Conservation (phyloP, 805 yeast genomes). For the Wickerhamomyces alni region DNA sequence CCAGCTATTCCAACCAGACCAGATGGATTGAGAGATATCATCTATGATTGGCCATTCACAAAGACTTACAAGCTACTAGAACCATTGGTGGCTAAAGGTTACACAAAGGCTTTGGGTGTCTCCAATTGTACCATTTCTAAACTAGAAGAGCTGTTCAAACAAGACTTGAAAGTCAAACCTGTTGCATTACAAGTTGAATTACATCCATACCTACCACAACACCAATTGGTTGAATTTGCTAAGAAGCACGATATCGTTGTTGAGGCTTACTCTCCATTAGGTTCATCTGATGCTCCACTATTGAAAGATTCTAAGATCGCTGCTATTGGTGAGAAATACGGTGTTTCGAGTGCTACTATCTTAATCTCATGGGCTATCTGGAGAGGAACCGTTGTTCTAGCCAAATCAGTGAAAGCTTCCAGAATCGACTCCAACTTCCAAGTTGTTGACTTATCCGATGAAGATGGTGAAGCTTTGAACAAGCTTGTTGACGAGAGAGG, state of each 20-base stretch:
- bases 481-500: slow-evolving; percentile 22
- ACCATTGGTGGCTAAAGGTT: slow-evolving; percentile 44
- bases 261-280: slow-evolving; percentile 79
- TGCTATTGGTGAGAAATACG: slow-evolving; percentile 37
- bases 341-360: slow-evolving; percentile 38
- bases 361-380: slow-evolving; percentile 51
- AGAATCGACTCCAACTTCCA: slow-evolving; percentile 33
- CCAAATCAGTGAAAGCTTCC: slow-evolving; percentile 37
- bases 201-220: slow-evolving; percentile 69
- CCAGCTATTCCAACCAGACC: slow-evolving; percentile 30
- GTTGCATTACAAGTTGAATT: slow-evolving; percentile 71
- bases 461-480: slow-evolving; percentile 25
- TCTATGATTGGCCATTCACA: slow-evolving; percentile 35
- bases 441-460: slow-evolving; percentile 25
- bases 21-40: slow-evolving; percentile 35
- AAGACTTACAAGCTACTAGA: slow-evolving; percentile 65
- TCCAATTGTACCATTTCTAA: slow-evolving; percentile 62
- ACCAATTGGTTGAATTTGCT: slow-evolving; percentile 46
- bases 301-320: not conserved
- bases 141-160: slow-evolving; percentile 43
- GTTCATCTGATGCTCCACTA: slow-evolving; percentile 48
- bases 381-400: slow-evolving; percentile 49
- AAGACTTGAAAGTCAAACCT: slow-evolving; percentile 50
- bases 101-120: slow-evolving; percentile 66
- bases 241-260: slow-evolving; percentile 44